These are phyloP conservation scores for Silene conica DNA, from an alignment of 148 eudicot genomes.

Conservation along the genomic window DNA sequence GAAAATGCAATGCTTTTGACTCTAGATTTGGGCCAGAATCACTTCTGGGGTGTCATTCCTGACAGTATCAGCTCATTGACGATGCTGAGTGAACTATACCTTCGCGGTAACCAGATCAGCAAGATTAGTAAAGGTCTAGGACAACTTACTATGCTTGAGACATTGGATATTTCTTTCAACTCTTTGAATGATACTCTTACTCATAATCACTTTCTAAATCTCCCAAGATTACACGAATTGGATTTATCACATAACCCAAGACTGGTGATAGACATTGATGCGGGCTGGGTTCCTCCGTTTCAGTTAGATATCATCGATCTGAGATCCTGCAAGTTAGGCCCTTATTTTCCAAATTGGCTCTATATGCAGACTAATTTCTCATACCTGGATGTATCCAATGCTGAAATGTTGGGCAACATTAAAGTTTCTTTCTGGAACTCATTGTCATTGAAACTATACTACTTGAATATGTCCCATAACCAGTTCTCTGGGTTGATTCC, in stretches of 20 bases:
- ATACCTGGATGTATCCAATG: constrained; percentile 14
- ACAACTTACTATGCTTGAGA: constrained; percentile 23
- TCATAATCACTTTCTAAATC: constrained; percentile 19
- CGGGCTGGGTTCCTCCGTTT: constrained; percentile 16
- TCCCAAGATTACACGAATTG: constrained; percentile 17
- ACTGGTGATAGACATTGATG: constrained; percentile 2
- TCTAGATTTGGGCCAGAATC: constrained; percentile 11
- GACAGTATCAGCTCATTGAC: constrained; percentile 4
- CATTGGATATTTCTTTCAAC: constrained; percentile 22
- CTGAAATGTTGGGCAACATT: background rate
- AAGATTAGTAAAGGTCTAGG: constrained; percentile 1
- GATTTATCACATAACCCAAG: constrained; percentile 23
- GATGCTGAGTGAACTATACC: background rate
- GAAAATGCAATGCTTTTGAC: background rate
- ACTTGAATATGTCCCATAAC: constrained; percentile 4
- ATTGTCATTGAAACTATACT: background rate
- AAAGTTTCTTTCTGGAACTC: constrained; percentile 14
- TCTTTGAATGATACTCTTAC: constrained; percentile 23
- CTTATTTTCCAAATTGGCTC: constrained; percentile 12
- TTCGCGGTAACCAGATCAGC: constrained; percentile 21
- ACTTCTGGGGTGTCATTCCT: constrained; percentile 20
- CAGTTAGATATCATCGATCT: background rate
- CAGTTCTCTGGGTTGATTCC: constrained; percentile 14
- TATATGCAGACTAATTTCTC: background rate
- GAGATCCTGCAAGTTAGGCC: constrained; percentile 8